Conservation (phyloP, 257 asterid genomes). For the Paraleonurus japonicus region DNA sequence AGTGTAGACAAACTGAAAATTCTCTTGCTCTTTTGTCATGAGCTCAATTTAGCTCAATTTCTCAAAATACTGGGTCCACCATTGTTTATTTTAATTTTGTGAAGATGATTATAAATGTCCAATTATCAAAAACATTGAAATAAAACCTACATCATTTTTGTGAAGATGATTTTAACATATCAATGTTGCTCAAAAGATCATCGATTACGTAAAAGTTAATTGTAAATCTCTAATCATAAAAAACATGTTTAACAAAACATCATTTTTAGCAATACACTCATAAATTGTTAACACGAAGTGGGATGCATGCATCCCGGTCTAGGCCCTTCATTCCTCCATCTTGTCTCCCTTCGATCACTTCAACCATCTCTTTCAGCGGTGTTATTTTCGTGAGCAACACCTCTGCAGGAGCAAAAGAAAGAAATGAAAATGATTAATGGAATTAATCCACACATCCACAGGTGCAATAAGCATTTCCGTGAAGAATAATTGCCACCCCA, state of each 20-base stretch:
- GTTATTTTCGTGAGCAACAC: conserved; percentile 81
- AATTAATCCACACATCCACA: too few species aligned
- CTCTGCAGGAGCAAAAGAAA: conserved; percentile 42
- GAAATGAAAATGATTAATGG: background rate
- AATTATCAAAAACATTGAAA: background rate
- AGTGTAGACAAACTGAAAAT: background rate
- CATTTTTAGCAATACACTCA: background rate
- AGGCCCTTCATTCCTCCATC: conserved; percentile 26
- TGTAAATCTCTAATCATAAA: background rate
- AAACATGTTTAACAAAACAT: background rate
- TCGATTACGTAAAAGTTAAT: background rate
- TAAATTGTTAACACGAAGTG: background rate
- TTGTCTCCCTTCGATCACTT: conserved; percentile 81
- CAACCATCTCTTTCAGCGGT: conserved; percentile 65
- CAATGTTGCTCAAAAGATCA: background rate
- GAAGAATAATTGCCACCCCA: background rate
- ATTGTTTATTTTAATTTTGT: background rate
- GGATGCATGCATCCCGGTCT: background rate
- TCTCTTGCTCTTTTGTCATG: background rate
- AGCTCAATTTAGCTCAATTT: background rate
- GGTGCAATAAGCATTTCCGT: background rate
- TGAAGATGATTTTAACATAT: background rate
- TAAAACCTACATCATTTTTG: background rate
- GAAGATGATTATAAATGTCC: background rate
- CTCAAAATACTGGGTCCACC: background rate